Evolutionary conservation across 1,284 basidiomycete species (phyloP), one percentile per base, ranked within the genome.

Genomic region (Trametes pubescens): DNA sequence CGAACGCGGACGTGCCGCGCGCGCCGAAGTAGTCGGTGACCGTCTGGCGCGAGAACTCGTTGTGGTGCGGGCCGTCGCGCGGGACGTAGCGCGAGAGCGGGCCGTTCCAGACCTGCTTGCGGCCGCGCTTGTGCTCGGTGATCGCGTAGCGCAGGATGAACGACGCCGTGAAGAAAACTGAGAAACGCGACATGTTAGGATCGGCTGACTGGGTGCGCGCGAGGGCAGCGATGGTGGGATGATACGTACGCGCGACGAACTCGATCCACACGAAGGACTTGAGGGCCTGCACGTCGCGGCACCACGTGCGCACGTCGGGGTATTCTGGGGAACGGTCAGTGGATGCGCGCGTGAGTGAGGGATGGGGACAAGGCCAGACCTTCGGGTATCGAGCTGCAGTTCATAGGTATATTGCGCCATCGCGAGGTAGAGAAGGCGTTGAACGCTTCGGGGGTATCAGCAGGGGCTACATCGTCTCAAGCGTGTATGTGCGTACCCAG

Each of bases 381-480:
- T 57, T 61, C 67, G 35, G 86, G 84, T 52, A 88, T 86, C 40
- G 74, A 66, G 51, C 74, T 72, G 74, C 86, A 87, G 32, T 78
- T 70, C 61, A 84, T 73, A 6, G 84, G 83, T 37, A 85, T 76
- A 51, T 78, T 69, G 38, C 72, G 69, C 85, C 86, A 88, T 43
- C 86, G 82, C 18, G 82, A 79, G 13, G 84, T 87, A 0, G 86
- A 87, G 73, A 88, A 88, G 8, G 82, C 79, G 67, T 86, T 87
- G 79, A 85, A 85, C 1, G 80, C 85, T 88, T 59, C 5, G 18
- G 2, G 4, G 7, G 7, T 3, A n/a, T 35, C 29, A 38, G n/a
- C 1, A 10, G 32, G 32, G 38, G 4, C 5, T 8, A 16, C 6
- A 34, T 22, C 13, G 37, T 7, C n/a, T 4, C 21, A 37, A 8